Conservation (phyloP, 2,329 filamentous ascomycete species). For the Penicillium sp. region DNA sequence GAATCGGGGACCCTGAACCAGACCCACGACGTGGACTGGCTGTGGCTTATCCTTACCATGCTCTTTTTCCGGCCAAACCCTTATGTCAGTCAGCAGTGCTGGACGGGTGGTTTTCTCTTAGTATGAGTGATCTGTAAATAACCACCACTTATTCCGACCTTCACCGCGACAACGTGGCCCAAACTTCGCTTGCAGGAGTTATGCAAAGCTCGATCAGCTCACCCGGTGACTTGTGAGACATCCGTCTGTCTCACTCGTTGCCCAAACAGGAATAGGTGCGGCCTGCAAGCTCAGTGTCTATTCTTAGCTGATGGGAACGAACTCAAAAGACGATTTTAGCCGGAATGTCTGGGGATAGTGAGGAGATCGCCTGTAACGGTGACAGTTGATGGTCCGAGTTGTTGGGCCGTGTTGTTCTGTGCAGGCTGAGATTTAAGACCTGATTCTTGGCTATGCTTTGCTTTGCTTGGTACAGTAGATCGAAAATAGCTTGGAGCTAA, state of each 20-base stretch:
- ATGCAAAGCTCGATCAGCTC: background rate
- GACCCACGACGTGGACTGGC: conserved; percentile 5
- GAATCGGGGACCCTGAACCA: conserved; percentile 15
- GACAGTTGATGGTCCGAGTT: conserved; percentile 2
- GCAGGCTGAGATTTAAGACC: background rate
- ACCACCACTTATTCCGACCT: no score
- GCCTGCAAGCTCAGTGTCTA: conserved; percentile 5
- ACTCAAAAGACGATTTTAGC: background rate
- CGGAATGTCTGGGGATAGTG: background rate
- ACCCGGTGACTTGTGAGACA: background rate
- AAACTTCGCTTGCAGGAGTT: background rate
- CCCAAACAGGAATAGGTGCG: background rate
- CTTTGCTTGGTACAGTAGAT: background rate
- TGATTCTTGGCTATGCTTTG: background rate
- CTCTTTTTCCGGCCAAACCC: background rate
- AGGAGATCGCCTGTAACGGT: conserved; percentile 15
- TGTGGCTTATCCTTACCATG: background rate
- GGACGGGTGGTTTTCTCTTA: no score
- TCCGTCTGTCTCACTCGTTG: conserved; percentile 2
- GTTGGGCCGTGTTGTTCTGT: background rate
- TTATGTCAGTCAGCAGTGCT: no score
- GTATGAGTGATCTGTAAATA: no score
- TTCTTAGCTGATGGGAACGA: conserved; percentile 11
- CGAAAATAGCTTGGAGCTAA: background rate
- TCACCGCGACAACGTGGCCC: background rate